Conservation (phyloP, 768 basidiomycete species). For the Rhizopogon salebrosus region DNA sequence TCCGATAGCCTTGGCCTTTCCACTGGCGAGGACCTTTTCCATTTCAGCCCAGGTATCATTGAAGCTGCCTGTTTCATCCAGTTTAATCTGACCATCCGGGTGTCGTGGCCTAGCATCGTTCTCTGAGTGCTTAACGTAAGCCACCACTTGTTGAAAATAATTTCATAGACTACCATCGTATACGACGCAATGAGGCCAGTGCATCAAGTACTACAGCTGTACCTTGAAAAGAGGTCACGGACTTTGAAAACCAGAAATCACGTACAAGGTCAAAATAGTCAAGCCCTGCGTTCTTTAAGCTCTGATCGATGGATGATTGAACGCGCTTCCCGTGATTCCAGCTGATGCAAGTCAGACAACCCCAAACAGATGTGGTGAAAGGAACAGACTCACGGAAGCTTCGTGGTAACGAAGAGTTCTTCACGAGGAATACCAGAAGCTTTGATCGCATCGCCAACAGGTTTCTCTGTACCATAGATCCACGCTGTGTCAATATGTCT, state of each 20-base stretch:
- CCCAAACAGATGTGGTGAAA: too few species aligned
- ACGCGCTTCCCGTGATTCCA: slow-evolving; percentile 30
- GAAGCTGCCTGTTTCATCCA: slow-evolving; percentile 15
- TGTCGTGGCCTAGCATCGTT: slow-evolving; percentile 11
- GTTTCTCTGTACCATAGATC: slow-evolving; percentile 34
- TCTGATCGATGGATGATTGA: slow-evolving; percentile 35
- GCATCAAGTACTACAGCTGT: slow-evolving; percentile 32
- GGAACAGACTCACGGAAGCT: slow-evolving; percentile 29
- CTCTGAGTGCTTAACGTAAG: neutral
- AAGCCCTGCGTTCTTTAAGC: slow-evolving; percentile 33
- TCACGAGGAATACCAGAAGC: slow-evolving; percentile 40
- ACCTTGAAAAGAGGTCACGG: slow-evolving; percentile 18
- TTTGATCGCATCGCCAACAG: slow-evolving; percentile 41
- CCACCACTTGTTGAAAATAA: neutral
- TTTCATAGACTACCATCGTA: slow-evolving; percentile 8
- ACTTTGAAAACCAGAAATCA: slow-evolving; percentile 5
- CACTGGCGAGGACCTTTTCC: slow-evolving; percentile 14
- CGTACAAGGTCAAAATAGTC: slow-evolving; percentile 45
- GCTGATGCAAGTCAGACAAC: neutral
- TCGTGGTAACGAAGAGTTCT: slow-evolving; percentile 47
- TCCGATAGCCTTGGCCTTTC: slow-evolving; percentile 25
- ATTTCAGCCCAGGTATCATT: slow-evolving; percentile 25
- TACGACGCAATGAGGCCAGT: slow-evolving; percentile 28
- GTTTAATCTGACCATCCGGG: slow-evolving; percentile 12
- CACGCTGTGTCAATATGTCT: slow-evolving; percentile 37